A percentile compares a stretch with the other conserved stretches of the same genome.
Evolutionary conservation across 192 early-diverging fungal genomes (phyloP).

Genomic region (Linderina pennispora): DNA sequence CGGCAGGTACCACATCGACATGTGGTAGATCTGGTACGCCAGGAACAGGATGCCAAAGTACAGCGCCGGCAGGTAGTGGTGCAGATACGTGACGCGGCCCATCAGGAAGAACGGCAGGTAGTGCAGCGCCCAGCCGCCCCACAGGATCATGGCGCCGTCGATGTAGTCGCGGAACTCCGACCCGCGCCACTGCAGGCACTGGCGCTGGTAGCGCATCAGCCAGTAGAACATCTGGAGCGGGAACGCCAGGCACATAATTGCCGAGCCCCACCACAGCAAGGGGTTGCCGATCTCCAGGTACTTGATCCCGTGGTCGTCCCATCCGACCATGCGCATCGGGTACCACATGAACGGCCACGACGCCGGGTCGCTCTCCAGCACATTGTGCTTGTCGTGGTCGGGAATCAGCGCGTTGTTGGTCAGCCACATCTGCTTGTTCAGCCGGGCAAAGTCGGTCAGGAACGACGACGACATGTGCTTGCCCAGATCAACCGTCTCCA

Average conservation of each 20-base stretch:
- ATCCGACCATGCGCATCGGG: constrained; percentile 66
- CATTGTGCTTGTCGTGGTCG: constrained; percentile 67
- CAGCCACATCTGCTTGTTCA: constrained; percentile 75
- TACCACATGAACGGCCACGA: constrained; percentile 62
- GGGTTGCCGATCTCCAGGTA: constrained; percentile 67
- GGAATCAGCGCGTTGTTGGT: constrained; percentile 72
- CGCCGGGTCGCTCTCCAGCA: constrained; percentile 51
- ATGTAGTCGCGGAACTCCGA: constrained; percentile 51
- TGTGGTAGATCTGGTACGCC: constrained; percentile 52
- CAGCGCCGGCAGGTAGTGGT: constrained; percentile 71
- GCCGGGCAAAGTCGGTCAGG: constrained; percentile 51
- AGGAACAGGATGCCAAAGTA: constrained; percentile 66
- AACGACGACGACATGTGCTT: constrained; percentile 56
- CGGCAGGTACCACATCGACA: constrained; percentile 28
- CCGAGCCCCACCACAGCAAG: constrained; percentile 51
- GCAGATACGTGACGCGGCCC: constrained; percentile 72
- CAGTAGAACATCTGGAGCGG: constrained; percentile 43
- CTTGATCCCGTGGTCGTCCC: constrained; percentile 62
- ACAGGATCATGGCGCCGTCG: constrained; percentile 50
- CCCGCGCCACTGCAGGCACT: constrained; percentile 33
- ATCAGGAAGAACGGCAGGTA: constrained; percentile 73
- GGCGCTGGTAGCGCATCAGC: constrained; percentile 39
- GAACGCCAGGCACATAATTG: constrained; percentile 17
- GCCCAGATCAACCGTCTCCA: constrained; percentile 54
- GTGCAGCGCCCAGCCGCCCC: constrained; percentile 65